Evolutionary conservation across 1,284 basidiomycete species (phyloP), one percentile per base, ranked within the genome.

Genomic region (Thelephora terrestris): DNA sequence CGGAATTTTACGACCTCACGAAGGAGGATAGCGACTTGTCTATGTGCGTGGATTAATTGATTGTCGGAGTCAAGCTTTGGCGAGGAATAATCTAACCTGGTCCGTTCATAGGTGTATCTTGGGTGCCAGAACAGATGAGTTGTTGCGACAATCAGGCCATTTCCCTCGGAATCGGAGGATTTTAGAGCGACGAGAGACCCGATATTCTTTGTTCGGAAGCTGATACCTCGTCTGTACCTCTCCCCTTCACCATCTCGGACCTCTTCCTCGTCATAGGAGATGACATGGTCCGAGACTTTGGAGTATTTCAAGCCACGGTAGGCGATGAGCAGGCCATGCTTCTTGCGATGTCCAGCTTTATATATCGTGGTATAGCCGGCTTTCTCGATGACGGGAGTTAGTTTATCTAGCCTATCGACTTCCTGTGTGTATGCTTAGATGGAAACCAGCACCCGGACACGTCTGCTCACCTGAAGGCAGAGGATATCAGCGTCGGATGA

Each of bases 91-190:
- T 43, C 25, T 36, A n/a, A n/a, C 85, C 94, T 79, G 23, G 81
- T 74, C 44, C 94, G 77, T 67, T 99, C 95, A 63, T 97, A 98
- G 0, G 79, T 76, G 60, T 87, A 91, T 51, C 88, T 42, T 6
- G 93, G 92, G 64, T 96, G 92, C 94, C 94, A 97, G 66, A 98
- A 97, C 5, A 85, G 73, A 69, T 86, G 91, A 0, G 90, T 91
- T 0, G 92, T 95, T 2, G 79, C 90, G 5, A 92, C 68, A 40
- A 94, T 67, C 36, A 89, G 61, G 16, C 85, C 82, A 18, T 66
- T 61, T 6, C 63, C 59, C 10, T 63, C 58, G 34, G 64, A 53
- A 5, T 67, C 63, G 5, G 63, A 60, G 45, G 68, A 68, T 55
- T 72, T 67, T 43, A 97, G 67, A 2, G 82, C 83, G 18, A 88